Evolutionary conservation across 2,329 filamentous ascomycete species (phyloP).

Genomic region (Pleochaeta shiraiana): DNA sequence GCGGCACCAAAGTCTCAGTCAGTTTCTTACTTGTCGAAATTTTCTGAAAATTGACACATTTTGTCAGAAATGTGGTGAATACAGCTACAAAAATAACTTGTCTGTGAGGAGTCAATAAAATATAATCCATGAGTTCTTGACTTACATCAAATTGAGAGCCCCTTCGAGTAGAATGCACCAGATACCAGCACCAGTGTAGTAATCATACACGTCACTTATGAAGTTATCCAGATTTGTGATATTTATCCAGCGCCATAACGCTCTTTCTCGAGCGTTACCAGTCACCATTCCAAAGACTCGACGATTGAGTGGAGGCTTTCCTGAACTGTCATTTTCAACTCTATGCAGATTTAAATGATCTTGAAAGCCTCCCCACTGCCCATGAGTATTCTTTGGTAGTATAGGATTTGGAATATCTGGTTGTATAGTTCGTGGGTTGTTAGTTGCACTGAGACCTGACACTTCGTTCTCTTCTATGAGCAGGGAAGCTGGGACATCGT

Average conservation of each 20-base stretch:
- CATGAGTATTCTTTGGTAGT: too few relatives aligned
- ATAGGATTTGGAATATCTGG: too few relatives aligned
- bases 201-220: constrained; percentile 44
- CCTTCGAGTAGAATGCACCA: constrained; percentile 39
- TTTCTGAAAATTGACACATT: constrained; percentile 43
- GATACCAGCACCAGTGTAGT: constrained; percentile 44
- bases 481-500: constrained; percentile 41
- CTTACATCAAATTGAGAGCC: constrained; percentile 2
- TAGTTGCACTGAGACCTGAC: constrained; percentile 8
- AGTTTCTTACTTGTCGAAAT: constrained; percentile 26
- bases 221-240: constrained; percentile 50
- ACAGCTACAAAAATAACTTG: constrained; percentile 44
- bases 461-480: constrained; percentile 32
- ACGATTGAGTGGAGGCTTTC: constrained; percentile 21
- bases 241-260: constrained; percentile 53
- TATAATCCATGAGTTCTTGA: background rate
- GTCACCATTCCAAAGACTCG: constrained; percentile 26
- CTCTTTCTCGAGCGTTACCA: constrained; percentile 39
- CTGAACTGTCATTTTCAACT: constrained; percentile 16
- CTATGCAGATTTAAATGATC: constrained; percentile 24
- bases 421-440: too few relatives aligned
- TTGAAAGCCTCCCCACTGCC: constrained; percentile 34
- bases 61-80: constrained; percentile 44
- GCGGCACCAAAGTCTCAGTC: constrained; percentile 32
- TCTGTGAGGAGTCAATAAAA: constrained; percentile 18